Conservation (phyloP, 176 grass and related monocot genomes). For the Aegilops tauschii region DNA sequence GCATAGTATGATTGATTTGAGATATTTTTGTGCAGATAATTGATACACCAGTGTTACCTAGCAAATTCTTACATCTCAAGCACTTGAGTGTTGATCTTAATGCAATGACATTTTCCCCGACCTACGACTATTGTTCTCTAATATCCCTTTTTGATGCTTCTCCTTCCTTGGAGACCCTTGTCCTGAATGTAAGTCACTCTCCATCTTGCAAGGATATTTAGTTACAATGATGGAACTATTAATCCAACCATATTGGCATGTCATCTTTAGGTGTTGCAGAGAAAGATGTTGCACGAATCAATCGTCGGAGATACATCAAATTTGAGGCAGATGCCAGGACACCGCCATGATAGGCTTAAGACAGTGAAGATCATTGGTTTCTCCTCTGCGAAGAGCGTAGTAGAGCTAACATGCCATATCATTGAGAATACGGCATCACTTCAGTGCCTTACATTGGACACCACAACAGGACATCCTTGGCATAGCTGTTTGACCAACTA, state of each 20-base stretch:
- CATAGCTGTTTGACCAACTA: too few relatives aligned
- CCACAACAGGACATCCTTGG: too few relatives aligned
- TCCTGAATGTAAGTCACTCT: background rate
- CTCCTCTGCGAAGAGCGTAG: background rate
- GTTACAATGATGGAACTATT: background rate
- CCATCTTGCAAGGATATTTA: background rate
- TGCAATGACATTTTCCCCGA: background rate
- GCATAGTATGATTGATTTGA: background rate
- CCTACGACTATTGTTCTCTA: slow-evolving; percentile 11
- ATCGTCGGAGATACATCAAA: background rate
- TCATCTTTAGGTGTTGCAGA: too few relatives aligned
- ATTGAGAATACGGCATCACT: background rate
- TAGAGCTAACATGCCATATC: background rate
- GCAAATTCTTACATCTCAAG: slow-evolving; percentile 2
- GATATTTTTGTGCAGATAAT: background rate
- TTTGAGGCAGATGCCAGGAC: background rate
- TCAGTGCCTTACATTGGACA: background rate
- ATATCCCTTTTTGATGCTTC: slow-evolving; percentile 12
- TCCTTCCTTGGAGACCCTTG: slow-evolving; percentile 30
- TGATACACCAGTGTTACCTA: background rate
- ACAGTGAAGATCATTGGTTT: background rate
- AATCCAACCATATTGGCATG: background rate
- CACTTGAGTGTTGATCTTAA: background rate
- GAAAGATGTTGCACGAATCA: background rate
- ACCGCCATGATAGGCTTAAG: background rate